phyloP scores from a whole-genome alignment of 345 rosid species.

The Hypericum androsaemum region DNA sequence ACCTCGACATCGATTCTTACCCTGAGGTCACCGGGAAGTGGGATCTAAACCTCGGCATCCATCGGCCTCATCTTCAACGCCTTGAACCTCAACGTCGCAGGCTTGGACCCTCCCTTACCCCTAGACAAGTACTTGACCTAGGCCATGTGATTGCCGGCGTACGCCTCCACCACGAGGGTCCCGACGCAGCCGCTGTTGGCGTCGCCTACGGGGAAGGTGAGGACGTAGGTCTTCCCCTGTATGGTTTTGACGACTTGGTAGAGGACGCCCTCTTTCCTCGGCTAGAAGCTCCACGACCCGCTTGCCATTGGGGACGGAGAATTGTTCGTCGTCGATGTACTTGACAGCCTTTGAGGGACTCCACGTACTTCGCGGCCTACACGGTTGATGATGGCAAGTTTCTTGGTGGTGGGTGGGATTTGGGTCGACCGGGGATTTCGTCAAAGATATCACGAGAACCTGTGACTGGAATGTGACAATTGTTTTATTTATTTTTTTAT shows the following conservation, averaged over 20 bases:
- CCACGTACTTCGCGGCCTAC: not conserved
- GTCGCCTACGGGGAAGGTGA: not conserved
- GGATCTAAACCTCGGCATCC: no score
- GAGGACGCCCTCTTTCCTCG: not conserved
- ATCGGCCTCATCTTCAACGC: not conserved
- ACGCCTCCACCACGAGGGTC: not conserved
- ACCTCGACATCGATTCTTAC: no score
- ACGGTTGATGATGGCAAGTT: not conserved
- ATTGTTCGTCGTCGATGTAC: not conserved
- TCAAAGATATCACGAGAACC: no score
- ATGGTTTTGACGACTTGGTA: not conserved
- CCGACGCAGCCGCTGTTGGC: not conserved
- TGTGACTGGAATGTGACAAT: no score
- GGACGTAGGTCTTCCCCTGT: not conserved
- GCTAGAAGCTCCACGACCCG: not conserved
- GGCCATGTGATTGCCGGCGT: not conserved
- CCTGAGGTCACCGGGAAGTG: no score
- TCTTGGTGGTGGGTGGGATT: not conserved
- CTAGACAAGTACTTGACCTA: not conserved
- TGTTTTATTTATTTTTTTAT: no score
- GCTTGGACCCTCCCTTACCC: conserved; percentile 1
- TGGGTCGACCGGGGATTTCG: not conserved
- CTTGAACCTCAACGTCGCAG: not conserved
- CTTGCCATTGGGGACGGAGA: not conserved
- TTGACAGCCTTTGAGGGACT: conserved; percentile 2